Percentiles rank a stretch among this genome's conserved stretches.
Evolutionary conservation across 441 rosid genomes (phyloP).

Genomic region (Aquilaria agallochum): DNA sequence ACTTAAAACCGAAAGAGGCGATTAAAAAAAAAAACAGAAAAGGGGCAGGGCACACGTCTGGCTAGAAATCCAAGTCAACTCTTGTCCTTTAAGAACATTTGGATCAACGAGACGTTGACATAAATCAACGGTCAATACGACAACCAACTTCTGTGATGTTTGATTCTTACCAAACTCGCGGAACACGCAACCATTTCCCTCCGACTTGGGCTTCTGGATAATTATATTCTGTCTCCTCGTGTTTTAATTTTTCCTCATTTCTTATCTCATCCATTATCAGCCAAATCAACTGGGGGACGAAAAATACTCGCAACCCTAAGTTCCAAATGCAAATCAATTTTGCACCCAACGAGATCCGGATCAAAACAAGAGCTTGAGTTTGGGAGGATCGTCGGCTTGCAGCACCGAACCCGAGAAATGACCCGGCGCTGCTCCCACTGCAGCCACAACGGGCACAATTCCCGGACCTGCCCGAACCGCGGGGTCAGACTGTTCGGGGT

Average conservation of each 20-base stretch:
- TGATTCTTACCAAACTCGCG: conserved; percentile 8
- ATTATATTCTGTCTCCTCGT: too few species aligned
- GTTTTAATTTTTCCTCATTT: too few species aligned
- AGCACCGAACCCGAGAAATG: conserved; percentile 27
- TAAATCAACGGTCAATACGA: too few species aligned
- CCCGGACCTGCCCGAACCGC: conserved; percentile 65
- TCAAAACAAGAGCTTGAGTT: background rate
- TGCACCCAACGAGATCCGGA: background rate
- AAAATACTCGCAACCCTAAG: background rate
- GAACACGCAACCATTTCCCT: conserved; percentile 6
- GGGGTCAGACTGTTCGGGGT: conserved; percentile 68
- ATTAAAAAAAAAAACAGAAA: too few species aligned
- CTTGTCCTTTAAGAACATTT: too few species aligned
- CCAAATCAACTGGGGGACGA: conserved; percentile 2
- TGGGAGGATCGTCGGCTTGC: background rate
- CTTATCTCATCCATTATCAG: background rate
- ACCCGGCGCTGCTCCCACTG: conserved; percentile 77
- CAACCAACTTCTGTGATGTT: too few species aligned
- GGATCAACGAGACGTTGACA: too few species aligned
- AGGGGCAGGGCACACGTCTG: too few species aligned
- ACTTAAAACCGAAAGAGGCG: too few species aligned
- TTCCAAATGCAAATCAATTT: conserved; percentile 8
- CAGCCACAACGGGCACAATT: conserved; percentile 73
- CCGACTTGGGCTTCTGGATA: background rate
- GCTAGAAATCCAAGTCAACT: too few species aligned